phyloP scores from a whole-genome alignment of 1,284 basidiomycete genomes.

The Fomitopsis schrenkii region DNA sequence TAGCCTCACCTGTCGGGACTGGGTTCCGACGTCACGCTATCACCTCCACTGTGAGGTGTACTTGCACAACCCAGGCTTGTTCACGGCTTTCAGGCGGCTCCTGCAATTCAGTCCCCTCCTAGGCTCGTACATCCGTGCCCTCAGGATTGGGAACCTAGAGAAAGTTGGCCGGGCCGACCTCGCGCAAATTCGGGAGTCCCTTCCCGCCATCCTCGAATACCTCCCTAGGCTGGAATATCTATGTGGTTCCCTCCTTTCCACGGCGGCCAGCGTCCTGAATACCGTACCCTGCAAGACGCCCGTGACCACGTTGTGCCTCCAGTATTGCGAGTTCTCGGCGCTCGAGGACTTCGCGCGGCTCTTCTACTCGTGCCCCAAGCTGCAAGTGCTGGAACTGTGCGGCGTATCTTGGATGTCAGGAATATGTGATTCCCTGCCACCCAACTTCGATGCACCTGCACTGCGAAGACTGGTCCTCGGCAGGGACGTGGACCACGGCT shows the following conservation, averaged over 20 bases:
- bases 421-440: background rate
- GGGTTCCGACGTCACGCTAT: constrained; percentile 31
- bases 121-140: constrained; percentile 22
- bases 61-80: constrained; percentile 14
- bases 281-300: constrained; percentile 11
- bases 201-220: constrained; percentile 15
- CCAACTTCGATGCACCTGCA: background rate
- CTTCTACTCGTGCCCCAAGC: constrained; percentile 21
- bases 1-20: constrained; percentile 31
- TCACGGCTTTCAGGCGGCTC: constrained; percentile 17
- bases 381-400: constrained; percentile 18
- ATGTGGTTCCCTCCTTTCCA: constrained; percentile 16
- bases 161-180: background rate
- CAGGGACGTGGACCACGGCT: constrained; percentile 17
- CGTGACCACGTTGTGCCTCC: constrained; percentile 20
- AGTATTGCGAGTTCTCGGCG: constrained; percentile 25
- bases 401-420: constrained; percentile 20
- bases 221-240: constrained; percentile 17
- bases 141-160: constrained; percentile 15
- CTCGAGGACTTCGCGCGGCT: constrained; percentile 24
- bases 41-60: constrained; percentile 31
- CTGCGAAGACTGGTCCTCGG: constrained; percentile 16
- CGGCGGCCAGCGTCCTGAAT: constrained; percentile 11
- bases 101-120: constrained; percentile 17
- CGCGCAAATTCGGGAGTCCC: constrained; percentile 3